Percentiles rank a stretch among this genome's conserved stretches.
Conservation (phyloP, 805 yeast species). For the Pichia nanzhaoensis region DNA sequence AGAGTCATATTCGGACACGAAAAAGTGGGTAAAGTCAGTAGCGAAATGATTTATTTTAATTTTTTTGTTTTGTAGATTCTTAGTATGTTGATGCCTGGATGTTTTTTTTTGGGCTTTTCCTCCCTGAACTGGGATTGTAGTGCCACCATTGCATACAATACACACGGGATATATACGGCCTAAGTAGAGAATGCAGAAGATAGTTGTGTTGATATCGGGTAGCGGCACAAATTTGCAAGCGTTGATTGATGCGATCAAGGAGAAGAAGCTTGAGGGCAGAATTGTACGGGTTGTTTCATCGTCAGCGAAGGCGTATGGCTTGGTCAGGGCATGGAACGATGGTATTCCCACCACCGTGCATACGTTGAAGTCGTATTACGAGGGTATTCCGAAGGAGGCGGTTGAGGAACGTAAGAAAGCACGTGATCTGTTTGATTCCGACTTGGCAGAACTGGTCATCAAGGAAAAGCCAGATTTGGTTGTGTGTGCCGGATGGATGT, state of each 20-base stretch:
- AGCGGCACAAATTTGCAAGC: constrained; percentile 96
- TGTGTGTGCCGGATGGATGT: constrained; percentile 99
- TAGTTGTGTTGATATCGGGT: constrained; percentile 86
- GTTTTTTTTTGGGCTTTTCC: too few relatives aligned
- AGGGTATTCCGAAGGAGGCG: constrained; percentile 66
- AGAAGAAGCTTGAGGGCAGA: constrained; percentile 31
- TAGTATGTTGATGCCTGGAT: too few relatives aligned
- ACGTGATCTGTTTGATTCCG: constrained; percentile 67
- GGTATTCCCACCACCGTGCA: constrained; percentile 69
- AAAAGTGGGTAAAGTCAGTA: constrained; percentile 18
- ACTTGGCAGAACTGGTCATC: constrained; percentile 64
- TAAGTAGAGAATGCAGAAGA: constrained; percentile 20
- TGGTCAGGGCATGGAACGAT: constrained; percentile 66
- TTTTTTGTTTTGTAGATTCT: too few relatives aligned
- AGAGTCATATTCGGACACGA: constrained; percentile 29
- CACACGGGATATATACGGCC: not conserved
- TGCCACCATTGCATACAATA: too few relatives aligned
- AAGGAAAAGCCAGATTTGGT: constrained; percentile 68
- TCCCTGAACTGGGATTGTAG: too few relatives aligned
- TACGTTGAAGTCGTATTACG: constrained; percentile 64
- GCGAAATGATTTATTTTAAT: not conserved
- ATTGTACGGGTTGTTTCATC: constrained; percentile 83
- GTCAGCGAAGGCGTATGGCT: constrained; percentile 77
- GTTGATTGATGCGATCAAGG: constrained; percentile 62
- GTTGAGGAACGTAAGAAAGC: constrained; percentile 50